Conservation (phyloP, 345 rosid genomes). For the Salix exigua region DNA sequence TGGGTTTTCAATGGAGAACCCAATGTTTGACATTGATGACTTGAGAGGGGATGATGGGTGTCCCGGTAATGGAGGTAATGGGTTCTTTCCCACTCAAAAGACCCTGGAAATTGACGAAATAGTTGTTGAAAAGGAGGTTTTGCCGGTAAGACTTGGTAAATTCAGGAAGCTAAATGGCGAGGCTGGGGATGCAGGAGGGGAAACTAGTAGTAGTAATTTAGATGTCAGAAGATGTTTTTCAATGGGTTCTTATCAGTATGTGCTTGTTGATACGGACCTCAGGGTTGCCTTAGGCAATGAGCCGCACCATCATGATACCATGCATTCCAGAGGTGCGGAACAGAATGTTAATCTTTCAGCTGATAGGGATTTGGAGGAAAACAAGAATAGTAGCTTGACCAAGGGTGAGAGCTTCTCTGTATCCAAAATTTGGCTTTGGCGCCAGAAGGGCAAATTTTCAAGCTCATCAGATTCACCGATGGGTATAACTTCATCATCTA, state of each 20-base stretch:
- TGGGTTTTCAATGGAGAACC: constrained; percentile 25
- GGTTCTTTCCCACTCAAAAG: constrained; percentile 12
- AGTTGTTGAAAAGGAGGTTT: constrained; percentile 21
- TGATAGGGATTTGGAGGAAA: constrained; percentile 19
- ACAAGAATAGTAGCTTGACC: constrained; percentile 13
- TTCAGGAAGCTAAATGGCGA: constrained; percentile 25
- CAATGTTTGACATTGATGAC: constrained; percentile 29
- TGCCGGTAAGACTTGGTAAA: constrained; percentile 31
- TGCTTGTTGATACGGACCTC: constrained; percentile 25
- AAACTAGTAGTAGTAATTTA: constrained; percentile 32
- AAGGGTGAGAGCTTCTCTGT: constrained; percentile 31
- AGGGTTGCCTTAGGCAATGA: constrained; percentile 20
- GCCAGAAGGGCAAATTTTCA: constrained; percentile 24
- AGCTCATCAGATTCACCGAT: constrained; percentile 18
- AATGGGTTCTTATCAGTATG: constrained; percentile 34
- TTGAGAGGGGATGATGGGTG: constrained; percentile 16
- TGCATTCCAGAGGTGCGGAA: not conserved
- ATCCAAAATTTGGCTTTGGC: constrained; percentile 34
- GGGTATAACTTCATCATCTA: constrained; percentile 18
- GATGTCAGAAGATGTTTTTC: constrained; percentile 34
- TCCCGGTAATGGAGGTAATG: constrained; percentile 15
- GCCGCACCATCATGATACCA: not conserved
- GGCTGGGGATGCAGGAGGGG: constrained; percentile 17
- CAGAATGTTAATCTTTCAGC: constrained; percentile 5
- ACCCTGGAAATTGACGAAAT: constrained; percentile 22